These are phyloP conservation scores for Exophiala xenobiotica DNA, from an alignment of 2,329 filamentous ascomycete genomes.

Conservation along the genomic window DNA sequence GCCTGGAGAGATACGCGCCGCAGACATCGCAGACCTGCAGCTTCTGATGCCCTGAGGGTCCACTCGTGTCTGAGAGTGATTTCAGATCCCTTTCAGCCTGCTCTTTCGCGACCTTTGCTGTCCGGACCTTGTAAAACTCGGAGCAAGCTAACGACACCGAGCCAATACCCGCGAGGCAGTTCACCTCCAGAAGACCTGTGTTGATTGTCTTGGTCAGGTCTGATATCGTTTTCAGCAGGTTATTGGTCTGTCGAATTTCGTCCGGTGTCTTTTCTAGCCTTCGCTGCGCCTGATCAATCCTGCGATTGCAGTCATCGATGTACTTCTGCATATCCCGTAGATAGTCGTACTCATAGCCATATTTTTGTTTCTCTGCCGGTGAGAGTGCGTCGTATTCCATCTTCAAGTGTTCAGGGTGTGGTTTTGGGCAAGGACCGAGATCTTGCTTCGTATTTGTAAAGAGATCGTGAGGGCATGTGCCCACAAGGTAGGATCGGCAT, in stretches of 20 bases:
- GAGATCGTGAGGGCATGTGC: conserved; percentile 95
- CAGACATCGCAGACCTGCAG: conserved; percentile 98
- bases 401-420: conserved; percentile 86
- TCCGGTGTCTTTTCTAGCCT: conserved; percentile 87
- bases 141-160: conserved; percentile 79
- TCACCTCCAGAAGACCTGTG: conserved; percentile 79
- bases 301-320: conserved; percentile 92
- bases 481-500: conserved; percentile 89
- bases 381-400: conserved; percentile 78
- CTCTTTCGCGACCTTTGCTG: conserved; percentile 75
- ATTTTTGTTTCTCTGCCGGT: conserved; percentile 68
- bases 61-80: conserved; percentile 83
- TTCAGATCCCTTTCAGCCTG: conserved; percentile 87
- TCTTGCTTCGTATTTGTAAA: conserved; percentile 99
- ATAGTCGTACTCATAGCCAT: conserved; percentile 96
- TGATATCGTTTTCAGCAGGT: conserved; percentile 79
- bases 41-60: conserved; percentile 94
- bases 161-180: conserved; percentile 77
- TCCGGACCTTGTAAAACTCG: conserved; percentile 82
- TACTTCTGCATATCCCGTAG: conserved; percentile 94
- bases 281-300: conserved; percentile 87
- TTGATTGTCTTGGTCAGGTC: conserved; percentile 77
- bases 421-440: conserved; percentile 81
- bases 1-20: conserved; percentile 84
- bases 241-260: conserved; percentile 93